Evolutionary conservation across 2,329 filamentous ascomycete genomes (phyloP).

Genomic region (Pleomassaria siparia): DNA sequence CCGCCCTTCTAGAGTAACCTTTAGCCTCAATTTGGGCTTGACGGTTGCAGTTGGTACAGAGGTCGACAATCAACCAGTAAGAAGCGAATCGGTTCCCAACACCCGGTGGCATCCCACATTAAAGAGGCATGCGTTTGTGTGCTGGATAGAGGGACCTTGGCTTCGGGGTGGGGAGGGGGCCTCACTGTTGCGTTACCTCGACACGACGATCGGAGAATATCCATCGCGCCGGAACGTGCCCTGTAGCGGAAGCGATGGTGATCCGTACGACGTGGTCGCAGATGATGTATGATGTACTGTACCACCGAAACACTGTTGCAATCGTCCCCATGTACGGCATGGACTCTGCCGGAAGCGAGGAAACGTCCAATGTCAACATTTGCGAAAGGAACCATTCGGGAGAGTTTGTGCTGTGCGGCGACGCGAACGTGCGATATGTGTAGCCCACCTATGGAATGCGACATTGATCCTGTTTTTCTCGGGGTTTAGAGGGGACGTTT

Average conservation of each 20-base stretch:
- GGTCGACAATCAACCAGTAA: neutral
- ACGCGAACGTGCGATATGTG: slow-evolving; percentile 25
- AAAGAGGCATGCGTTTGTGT: neutral
- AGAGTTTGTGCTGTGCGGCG: slow-evolving; percentile 4
- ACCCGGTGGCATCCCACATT: neutral
- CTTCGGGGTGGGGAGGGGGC: slow-evolving; percentile 2
- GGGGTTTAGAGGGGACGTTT: too few relatives aligned
- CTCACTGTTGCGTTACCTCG: neutral
- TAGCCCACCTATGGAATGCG: neutral
- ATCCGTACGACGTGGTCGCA: slow-evolving; percentile 1
- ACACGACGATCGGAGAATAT: slow-evolving; percentile 29
- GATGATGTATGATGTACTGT: neutral
- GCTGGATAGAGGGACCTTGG: neutral
- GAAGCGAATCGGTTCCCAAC: neutral
- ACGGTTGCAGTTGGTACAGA: neutral
- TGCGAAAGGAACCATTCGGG: slow-evolving; percentile 8
- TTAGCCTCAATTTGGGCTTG: slow-evolving; percentile 7
- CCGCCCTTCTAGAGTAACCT: slow-evolving; percentile 17
- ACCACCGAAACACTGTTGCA: neutral
- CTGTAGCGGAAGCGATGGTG: neutral
- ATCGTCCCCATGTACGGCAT: slow-evolving; percentile 2
- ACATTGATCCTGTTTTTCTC: neutral
- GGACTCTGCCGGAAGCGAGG: slow-evolving; percentile 3
- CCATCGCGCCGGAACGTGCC: slow-evolving; percentile 14
- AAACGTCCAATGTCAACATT: too few relatives aligned